phyloP scores from a whole-genome alignment of 306 rosid species.

The Astragalus membranaceus region DNA sequence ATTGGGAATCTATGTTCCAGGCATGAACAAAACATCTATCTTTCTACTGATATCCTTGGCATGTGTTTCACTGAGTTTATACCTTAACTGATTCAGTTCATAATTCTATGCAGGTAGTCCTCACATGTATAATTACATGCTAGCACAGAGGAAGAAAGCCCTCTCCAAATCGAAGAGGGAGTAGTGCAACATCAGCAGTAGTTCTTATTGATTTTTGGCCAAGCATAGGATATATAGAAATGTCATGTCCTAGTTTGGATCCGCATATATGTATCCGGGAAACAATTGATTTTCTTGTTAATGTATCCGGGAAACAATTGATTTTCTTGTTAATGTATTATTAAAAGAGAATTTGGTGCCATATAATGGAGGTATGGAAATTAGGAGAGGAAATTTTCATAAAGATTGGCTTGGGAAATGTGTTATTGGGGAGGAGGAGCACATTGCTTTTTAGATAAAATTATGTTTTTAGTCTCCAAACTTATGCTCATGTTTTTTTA shows the following conservation, averaged over 20 bases:
- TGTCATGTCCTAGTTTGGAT: background rate
- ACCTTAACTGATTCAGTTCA: conserved; percentile 10
- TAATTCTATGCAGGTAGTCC: conserved; percentile 58
- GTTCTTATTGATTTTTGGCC: conserved; percentile 1
- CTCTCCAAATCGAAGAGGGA: conserved; percentile 57
- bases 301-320: background rate
- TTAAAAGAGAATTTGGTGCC: background rate
- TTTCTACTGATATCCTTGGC: background rate
- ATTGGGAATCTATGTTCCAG: conserved; percentile 63
- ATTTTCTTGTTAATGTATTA: conserved; percentile 7
- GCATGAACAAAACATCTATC: conserved; percentile 31
- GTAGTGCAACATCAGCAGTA: conserved; percentile 9
- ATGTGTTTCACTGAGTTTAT: background rate
- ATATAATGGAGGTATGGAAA: too few species aligned
- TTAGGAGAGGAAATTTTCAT: too few species aligned
- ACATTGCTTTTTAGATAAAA: too few species aligned
- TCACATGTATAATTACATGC: conserved; percentile 70
- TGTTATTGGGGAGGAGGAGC: too few species aligned
- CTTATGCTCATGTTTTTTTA: too few species aligned
- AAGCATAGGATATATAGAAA: background rate
- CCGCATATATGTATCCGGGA: background rate
- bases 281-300: background rate
- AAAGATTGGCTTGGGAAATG: too few species aligned
- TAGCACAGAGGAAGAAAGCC: conserved; percentile 69
- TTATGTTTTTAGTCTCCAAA: too few species aligned